Evolutionary conservation across 2,329 filamentous ascomycete genomes (phyloP).

Genomic region (Aureobasidium sp.): DNA sequence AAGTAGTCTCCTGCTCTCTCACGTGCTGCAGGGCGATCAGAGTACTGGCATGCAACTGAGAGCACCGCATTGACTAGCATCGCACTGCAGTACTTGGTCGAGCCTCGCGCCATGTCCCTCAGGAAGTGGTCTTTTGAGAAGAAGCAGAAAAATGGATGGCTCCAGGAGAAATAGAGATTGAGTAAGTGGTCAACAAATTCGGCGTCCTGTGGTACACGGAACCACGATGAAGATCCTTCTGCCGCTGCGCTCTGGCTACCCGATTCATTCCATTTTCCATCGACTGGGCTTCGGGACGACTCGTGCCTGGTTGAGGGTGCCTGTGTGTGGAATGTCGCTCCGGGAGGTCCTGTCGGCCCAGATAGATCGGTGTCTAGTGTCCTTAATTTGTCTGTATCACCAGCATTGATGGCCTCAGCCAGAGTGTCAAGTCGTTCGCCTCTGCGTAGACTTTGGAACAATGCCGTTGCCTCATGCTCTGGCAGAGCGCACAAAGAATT

Average conservation of each 20-base stretch:
- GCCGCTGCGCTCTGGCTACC: neutral
- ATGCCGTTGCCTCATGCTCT: conserved; percentile 37
- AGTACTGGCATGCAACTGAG: conserved; percentile 37
- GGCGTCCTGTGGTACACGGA: conserved; percentile 27
- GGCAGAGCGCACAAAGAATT: conserved; percentile 38
- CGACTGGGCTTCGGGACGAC: conserved; percentile 1
- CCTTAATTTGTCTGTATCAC: conserved; percentile 13
- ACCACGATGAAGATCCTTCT: conserved; percentile 23
- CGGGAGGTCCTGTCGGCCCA: neutral
- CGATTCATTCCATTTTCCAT: neutral
- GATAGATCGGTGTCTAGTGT: conserved; percentile 15
- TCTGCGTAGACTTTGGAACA: conserved; percentile 38
- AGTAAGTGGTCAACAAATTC: conserved; percentile 32
- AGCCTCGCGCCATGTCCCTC: conserved; percentile 55
- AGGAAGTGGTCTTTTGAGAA: conserved; percentile 66
- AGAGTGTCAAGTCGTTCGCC: conserved; percentile 19
- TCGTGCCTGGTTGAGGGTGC: conserved; percentile 1
- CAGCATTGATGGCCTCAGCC: conserved; percentile 12
- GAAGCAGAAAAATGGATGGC: conserved; percentile 67
- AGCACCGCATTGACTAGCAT: conserved; percentile 31
- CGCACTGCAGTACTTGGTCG: conserved; percentile 59
- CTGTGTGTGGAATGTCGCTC: neutral
- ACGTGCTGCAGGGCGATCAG: conserved; percentile 56
- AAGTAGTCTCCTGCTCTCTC: conserved; percentile 67
- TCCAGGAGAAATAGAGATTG: conserved; percentile 44